Evolutionary conservation across 371 early-diverging fungal species (phyloP).

Genomic region (Saksenaea oblongispora): DNA sequence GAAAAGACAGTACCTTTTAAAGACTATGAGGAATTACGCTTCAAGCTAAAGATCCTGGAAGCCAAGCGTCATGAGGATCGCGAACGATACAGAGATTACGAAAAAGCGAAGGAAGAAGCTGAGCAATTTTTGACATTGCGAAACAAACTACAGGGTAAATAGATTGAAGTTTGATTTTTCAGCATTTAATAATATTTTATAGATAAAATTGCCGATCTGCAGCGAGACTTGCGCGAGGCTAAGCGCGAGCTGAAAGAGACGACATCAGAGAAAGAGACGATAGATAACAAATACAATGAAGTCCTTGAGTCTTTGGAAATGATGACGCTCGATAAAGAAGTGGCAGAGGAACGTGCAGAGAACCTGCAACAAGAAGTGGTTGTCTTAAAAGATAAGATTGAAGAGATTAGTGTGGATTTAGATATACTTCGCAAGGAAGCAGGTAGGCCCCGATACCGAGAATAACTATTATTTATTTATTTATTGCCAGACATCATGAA

Average conservation of each 20-base stretch:
- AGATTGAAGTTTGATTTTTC: neutral
- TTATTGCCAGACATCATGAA: conserved; percentile 34
- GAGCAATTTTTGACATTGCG: conserved; percentile 69
- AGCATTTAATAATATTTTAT: neutral
- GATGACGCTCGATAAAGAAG: conserved; percentile 88
- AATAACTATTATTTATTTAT: neutral
- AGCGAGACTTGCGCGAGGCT: conserved; percentile 70
- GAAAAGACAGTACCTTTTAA: conserved; percentile 53
- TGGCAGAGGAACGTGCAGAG: conserved; percentile 89
- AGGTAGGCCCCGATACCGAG: conserved; percentile 21
- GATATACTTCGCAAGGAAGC: conserved; percentile 72
- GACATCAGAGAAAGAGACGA: conserved; percentile 58
- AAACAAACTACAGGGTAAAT: conserved; percentile 65
- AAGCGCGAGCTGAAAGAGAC: conserved; percentile 62
- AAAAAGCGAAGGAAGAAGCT: conserved; percentile 73
- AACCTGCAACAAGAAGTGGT: conserved; percentile 73
- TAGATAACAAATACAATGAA: conserved; percentile 73
- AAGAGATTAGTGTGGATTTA: conserved; percentile 74
- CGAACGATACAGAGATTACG: conserved; percentile 72
- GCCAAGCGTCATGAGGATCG: conserved; percentile 82
- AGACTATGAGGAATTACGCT: conserved; percentile 81
- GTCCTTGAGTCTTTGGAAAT: conserved; percentile 79
- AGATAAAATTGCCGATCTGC: conserved; percentile 70
- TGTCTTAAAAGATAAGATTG: conserved; percentile 78
- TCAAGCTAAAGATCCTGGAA: conserved; percentile 79